phyloP scores from a whole-genome alignment of 2,329 filamentous ascomycete genomes.

The Fusarium newnesense region DNA sequence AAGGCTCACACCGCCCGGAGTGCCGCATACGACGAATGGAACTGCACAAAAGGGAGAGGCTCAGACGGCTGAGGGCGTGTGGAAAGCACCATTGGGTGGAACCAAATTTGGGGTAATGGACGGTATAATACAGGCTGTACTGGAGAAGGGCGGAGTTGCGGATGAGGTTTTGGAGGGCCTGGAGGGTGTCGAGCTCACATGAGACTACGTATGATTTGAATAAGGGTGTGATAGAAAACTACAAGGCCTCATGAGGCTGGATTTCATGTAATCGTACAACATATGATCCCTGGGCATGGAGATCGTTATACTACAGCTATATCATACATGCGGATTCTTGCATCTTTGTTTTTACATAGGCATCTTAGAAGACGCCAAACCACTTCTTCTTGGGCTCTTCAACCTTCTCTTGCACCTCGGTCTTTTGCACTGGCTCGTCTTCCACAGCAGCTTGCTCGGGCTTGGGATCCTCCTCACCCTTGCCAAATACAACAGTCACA shows the following conservation, averaged over 20 bases:
- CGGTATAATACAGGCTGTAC: slow-evolving; percentile 78
- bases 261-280: slow-evolving; percentile 35
- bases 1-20: slow-evolving; percentile 75
- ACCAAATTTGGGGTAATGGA: slow-evolving; percentile 79
- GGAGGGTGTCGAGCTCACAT: slow-evolving; percentile 77
- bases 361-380: slow-evolving; percentile 79
- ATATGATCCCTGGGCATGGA: slow-evolving; percentile 17
- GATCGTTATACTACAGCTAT: slow-evolving; percentile 30
- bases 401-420: slow-evolving; percentile 44
- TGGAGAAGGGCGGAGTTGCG: slow-evolving; percentile 82
- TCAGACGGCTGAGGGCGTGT: slow-evolving; percentile 76
- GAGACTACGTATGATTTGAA: background rate
- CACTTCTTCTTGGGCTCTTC: slow-evolving; percentile 73
- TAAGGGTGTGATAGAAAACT: slow-evolving; percentile 6
- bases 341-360: slow-evolving; percentile 10
- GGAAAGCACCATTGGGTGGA: slow-evolving; percentile 86
- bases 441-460: slow-evolving; percentile 50
- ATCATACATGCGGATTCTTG: slow-evolving; percentile 30
- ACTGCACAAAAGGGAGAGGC: slow-evolving; percentile 56
- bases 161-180: slow-evolving; percentile 87
- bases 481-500: slow-evolving; percentile 59
- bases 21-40: slow-evolving; percentile 70
- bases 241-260: slow-evolving; percentile 9
- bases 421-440: slow-evolving; percentile 47
- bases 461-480: slow-evolving; percentile 49